Evolutionary conservation across 73 alveolate species (phyloP), one percentile per base, ranked within the genome.

Genomic region (Paramecium primaurelia): DNA sequence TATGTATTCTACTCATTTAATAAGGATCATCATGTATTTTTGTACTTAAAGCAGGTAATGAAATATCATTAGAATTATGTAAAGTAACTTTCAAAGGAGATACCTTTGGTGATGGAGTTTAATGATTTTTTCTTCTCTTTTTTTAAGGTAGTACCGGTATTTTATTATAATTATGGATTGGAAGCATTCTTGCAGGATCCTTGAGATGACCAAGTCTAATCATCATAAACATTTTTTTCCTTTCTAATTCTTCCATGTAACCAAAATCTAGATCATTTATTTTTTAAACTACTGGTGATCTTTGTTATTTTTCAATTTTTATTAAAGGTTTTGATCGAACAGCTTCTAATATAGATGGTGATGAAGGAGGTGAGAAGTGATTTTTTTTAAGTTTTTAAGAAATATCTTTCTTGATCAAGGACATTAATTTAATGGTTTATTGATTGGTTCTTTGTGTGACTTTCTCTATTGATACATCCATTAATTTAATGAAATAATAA

Each of bases 201-300:
- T 47, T 25, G 11, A 40, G 20, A 45, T 44, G 58, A 1, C 91
- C 91, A n/a, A 80, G 47, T 80, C 91, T 40, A 26, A 80, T 80
- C 91, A 80, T 45, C 75, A 25, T 26, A 45, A 80, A 80, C 91
- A 80, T 80, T 80, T 47, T 80, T 28, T 80, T 80, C 37, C 91
- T 16, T 32, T 80, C 58, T 14, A 80, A 36, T 32, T 80, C 91
- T 45, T 80, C 91, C 71, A 80, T 40, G 14, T 80, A 80, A 80
- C 91, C 91, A 26, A 80, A 80, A 80, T 80, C 91, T 44, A 80
- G 14, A 47, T 80, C 91, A 10, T 80, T 64, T 34, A 45, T 80
- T 22, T 75, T 10, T 38, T 36, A 16, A 28, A 64, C 84, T 28
- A 64, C 84, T 32, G 42, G 84, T 10, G 45, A 32, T 32, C 47